These are phyloP conservation scores for Kregervanrija delftensis DNA, from an alignment of 805 yeast genomes.

Conservation along the genomic window DNA sequence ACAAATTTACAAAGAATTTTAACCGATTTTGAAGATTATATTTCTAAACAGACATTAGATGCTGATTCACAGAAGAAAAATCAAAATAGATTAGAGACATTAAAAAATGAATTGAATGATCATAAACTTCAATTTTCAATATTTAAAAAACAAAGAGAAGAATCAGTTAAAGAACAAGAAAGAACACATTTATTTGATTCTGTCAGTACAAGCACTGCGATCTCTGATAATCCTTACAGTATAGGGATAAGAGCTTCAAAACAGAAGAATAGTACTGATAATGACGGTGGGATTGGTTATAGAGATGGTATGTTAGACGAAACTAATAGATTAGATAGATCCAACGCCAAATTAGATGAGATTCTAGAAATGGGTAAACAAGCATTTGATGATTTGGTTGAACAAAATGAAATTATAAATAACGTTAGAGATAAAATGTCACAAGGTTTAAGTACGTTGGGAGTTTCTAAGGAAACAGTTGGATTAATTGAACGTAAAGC, in stretches of 20 bases:
- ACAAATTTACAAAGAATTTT: conserved; percentile 71
- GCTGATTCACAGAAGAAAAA: conserved; percentile 51
- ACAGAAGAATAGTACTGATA: conserved; percentile 5
- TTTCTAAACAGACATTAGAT: conserved; percentile 49
- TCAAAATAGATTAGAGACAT: conserved; percentile 51
- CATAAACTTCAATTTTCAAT: conserved; percentile 44
- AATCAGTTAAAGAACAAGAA: conserved; percentile 36
- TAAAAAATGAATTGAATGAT: conserved; percentile 41
- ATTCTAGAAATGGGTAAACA: conserved; percentile 84
- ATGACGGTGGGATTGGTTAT: conserved; percentile 28
- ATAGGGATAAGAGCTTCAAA: conserved; percentile 13
- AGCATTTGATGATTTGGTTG: conserved; percentile 79
- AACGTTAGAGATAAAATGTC: conserved; percentile 58
- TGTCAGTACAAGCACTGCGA: conserved; percentile 12
- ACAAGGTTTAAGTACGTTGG: conserved; percentile 68
- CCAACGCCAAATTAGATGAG: conserved; percentile 80
- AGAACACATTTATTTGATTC: conserved; percentile 42
- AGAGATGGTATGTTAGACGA: conserved; percentile 68
- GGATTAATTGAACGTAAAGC: conserved; percentile 74
- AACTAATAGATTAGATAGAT: conserved; percentile 47
- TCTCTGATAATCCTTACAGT: conserved; percentile 45
- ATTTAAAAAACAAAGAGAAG: conserved; percentile 53
- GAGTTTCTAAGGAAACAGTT: conserved; percentile 82
- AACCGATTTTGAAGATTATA: conserved; percentile 32
- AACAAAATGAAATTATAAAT: conserved; percentile 69